These are phyloP conservation scores for Musa itinerans DNA, from an alignment of 176 grass and related monocot species.

Conservation along the genomic window DNA sequence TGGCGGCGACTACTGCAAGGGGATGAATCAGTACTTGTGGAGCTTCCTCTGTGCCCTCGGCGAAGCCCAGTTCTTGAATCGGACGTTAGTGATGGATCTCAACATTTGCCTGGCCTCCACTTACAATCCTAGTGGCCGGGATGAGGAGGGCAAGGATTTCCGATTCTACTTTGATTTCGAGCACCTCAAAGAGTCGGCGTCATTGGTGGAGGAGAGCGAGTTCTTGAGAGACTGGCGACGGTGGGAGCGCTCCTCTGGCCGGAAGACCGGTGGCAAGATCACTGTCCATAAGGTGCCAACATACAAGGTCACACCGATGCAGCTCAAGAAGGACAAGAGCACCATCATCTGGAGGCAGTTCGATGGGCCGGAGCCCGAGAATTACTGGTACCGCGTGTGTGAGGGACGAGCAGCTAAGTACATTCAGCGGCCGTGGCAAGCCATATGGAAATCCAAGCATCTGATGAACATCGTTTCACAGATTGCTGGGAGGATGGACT, in stretches of 20 bases:
- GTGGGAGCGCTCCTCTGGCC: constrained; percentile 51
- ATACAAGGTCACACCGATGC: constrained; percentile 80
- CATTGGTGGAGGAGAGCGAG: constrained; percentile 70
- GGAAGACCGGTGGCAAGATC: constrained; percentile 51
- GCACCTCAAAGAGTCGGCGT: constrained; percentile 69
- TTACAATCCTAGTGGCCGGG: constrained; percentile 57
- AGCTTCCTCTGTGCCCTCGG: constrained; percentile 88
- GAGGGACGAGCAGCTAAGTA: constrained; percentile 69
- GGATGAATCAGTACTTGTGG: constrained; percentile 96
- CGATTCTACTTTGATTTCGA: constrained; percentile 94
- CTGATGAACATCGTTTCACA: constrained; percentile 88
- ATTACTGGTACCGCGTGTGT: constrained; percentile 96
- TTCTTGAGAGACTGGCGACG: constrained; percentile 66
- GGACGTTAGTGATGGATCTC: constrained; percentile 84
- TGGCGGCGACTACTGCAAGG: constrained; percentile 92
- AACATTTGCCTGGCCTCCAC: constrained; percentile 64
- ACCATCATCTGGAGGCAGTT: constrained; percentile 88
- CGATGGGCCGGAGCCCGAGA: constrained; percentile 72
- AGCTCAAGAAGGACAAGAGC: constrained; percentile 76
- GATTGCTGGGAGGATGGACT: constrained; percentile 82
- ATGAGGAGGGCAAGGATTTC: constrained; percentile 85
- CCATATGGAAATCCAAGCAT: constrained; percentile 87
- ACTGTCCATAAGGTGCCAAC: constrained; percentile 67
- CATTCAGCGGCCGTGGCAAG: constrained; percentile 83
- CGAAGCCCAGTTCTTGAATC: constrained; percentile 89